phyloP scores from a whole-genome alignment of 2,329 filamentous ascomycete genomes.

The Xylaria polymorpha region DNA sequence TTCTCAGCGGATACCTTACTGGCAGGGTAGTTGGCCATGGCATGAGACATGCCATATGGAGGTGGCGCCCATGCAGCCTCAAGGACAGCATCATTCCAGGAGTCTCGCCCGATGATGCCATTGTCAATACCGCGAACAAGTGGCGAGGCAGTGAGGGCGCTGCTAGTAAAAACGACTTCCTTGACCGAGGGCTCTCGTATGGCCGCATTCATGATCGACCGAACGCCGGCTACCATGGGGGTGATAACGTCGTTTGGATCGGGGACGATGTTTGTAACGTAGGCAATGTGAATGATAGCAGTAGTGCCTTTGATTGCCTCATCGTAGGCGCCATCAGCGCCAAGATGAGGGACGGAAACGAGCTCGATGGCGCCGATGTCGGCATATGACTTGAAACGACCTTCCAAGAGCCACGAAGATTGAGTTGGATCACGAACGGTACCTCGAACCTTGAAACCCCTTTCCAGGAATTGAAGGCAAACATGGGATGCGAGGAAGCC shows the following conservation, averaged over 20 bases:
- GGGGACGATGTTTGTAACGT: slow-evolving; percentile 22
- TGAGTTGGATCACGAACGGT: slow-evolving; percentile 18
- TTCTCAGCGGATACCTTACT: slow-evolving; percentile 26
- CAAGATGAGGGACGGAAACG: slow-evolving; percentile 19
- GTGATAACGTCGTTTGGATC: slow-evolving; percentile 23
- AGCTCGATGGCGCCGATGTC: slow-evolving; percentile 19
- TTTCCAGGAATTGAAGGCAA: slow-evolving; percentile 5
- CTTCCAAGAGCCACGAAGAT: slow-evolving; percentile 23
- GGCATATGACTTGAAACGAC: slow-evolving; percentile 20
- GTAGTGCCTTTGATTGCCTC: slow-evolving; percentile 18
- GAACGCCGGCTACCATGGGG: slow-evolving; percentile 12
- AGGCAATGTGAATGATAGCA: slow-evolving; percentile 21
- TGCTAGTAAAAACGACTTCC: slow-evolving; percentile 18
- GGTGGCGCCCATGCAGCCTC: slow-evolving; percentile 22
- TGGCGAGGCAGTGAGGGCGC: slow-evolving; percentile 11
- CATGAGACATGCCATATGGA: slow-evolving; percentile 23
- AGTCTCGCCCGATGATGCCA: slow-evolving; percentile 16
- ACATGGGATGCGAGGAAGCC: slow-evolving; percentile 26
- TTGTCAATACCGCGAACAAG: slow-evolving; percentile 11
- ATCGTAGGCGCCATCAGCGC: slow-evolving; percentile 23
- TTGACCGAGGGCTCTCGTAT: slow-evolving; percentile 20
- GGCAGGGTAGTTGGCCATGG: slow-evolving; percentile 24
- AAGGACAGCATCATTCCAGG: slow-evolving; percentile 22
- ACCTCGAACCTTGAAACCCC: slow-evolving; percentile 23
- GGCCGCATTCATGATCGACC: slow-evolving; percentile 21